A percentile compares a stretch with the other conserved stretches of the same genome.
These are phyloP conservation scores for Coelastrella sp. DNA, from an alignment of 139 green algal genomes.

Conservation along the genomic window DNA sequence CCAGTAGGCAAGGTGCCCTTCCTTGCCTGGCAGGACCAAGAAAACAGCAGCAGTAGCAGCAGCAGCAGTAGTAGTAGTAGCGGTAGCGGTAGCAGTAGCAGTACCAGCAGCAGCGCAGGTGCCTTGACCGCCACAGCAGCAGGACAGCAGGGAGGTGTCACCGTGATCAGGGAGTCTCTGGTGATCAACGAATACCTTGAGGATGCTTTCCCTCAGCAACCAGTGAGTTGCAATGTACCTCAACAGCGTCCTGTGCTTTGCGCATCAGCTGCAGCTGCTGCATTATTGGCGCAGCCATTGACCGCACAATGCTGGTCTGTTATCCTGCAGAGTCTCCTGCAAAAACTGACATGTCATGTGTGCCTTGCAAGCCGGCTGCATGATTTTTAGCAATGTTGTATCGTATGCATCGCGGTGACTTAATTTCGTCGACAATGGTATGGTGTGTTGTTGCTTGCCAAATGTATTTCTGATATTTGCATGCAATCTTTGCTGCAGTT, in stretches of 20 bases:
- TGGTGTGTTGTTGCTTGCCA: background rate
- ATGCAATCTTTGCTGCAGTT: background rate
- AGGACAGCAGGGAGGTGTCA: background rate
- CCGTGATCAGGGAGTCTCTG: background rate
- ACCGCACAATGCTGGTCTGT: too few relatives aligned
- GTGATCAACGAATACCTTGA: background rate
- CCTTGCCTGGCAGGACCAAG: background rate
- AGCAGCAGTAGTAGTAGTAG: background rate
- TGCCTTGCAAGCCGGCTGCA: too few relatives aligned
- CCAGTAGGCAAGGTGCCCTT: background rate
- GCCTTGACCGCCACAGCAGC: background rate
- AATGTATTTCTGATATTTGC: background rate
- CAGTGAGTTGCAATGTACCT: background rate
- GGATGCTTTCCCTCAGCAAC: background rate
- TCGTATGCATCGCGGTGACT: too few relatives aligned
- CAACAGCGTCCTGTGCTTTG: too few relatives aligned
- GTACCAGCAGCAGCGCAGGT: background rate
- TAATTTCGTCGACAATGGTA: too few relatives aligned
- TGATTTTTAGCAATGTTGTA: too few relatives aligned
- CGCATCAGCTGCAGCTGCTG: background rate
- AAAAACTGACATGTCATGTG: too few relatives aligned
- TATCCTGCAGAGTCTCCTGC: too few relatives aligned
- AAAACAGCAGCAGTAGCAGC: background rate
- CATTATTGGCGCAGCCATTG: background rate
- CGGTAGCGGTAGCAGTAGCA: background rate